Evolutionary conservation across 352 stramenopile genomes (phyloP).

Genomic region (Sclerospora graminicola): DNA sequence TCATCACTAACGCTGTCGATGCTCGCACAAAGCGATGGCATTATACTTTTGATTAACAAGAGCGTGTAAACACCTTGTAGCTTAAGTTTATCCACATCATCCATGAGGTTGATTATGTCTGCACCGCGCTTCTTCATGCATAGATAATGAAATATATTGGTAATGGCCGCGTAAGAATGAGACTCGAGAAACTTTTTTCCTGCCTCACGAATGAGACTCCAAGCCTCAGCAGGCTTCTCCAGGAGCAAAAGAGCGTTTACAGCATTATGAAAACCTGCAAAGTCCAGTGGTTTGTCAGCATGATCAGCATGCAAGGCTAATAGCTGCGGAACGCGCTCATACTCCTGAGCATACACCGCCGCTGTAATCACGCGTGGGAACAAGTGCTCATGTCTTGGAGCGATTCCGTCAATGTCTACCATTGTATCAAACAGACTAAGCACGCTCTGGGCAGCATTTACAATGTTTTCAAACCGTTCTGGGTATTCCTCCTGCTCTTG

Average conservation of each 20-base stretch:
- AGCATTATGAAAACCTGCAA: conserved; percentile 32
- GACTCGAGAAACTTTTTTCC: conserved; percentile 14
- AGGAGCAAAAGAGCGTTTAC: conserved; percentile 47
- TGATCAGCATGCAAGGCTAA: conserved; percentile 26
- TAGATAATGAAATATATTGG: conserved; percentile 43
- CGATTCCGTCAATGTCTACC: conserved; percentile 35
- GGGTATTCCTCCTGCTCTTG: conserved; percentile 30
- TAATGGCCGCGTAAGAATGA: conserved; percentile 19
- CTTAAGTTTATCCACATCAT: conserved; percentile 23
- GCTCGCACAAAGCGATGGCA: conserved; percentile 27
- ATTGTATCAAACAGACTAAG: conserved; percentile 56
- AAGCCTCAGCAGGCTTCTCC: conserved; percentile 29
- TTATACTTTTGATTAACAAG: conserved; percentile 24
- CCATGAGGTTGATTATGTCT: conserved; percentile 26
- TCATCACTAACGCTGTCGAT: conserved; percentile 26
- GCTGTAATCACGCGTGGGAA: conserved; percentile 47
- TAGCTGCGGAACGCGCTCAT: conserved; percentile 29
- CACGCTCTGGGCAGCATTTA: conserved; percentile 24
- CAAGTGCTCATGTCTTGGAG: conserved; percentile 17
- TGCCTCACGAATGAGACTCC: conserved; percentile 26
- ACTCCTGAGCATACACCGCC: conserved; percentile 41
- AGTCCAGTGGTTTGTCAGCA: conserved; percentile 21
- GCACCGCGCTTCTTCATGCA: conserved; percentile 22
- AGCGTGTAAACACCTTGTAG: conserved; percentile 22
- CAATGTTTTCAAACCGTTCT: conserved; percentile 28